Conservation (phyloP, 2,329 filamentous ascomycete genomes). For the Aureobasidium sp. region DNA sequence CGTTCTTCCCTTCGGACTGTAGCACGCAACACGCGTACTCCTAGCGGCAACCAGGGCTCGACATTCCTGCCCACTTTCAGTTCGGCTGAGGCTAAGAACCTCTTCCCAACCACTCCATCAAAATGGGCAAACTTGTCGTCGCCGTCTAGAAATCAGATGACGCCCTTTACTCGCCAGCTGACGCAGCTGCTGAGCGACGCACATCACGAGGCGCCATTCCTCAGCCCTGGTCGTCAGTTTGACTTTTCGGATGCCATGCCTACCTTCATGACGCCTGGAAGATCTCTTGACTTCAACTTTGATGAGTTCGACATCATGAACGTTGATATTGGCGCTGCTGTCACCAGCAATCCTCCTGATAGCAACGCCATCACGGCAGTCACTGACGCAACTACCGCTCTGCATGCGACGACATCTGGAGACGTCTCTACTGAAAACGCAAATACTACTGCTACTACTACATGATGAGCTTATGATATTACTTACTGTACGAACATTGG, state of each 20-base stretch:
- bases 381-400: slow-evolving; percentile 5
- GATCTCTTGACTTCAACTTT: slow-evolving; percentile 22
- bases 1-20: slow-evolving; percentile 23
- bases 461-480: slow-evolving; percentile 13
- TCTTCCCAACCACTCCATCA: slow-evolving; percentile 28
- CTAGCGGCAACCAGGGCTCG: slow-evolving; percentile 27
- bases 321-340: not conserved
- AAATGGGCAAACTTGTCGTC: slow-evolving; percentile 27
- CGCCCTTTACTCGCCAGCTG: slow-evolving; percentile 57
- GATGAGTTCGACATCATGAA: slow-evolving; percentile 7
- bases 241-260: slow-evolving; percentile 29
- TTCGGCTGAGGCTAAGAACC: slow-evolving; percentile 22
- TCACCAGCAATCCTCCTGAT: not conserved
- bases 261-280: slow-evolving; percentile 26
- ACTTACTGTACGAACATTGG: slow-evolving; percentile 13
- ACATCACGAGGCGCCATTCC: slow-evolving; percentile 22
- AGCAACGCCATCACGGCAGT: not conserved
- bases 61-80: slow-evolving; percentile 30
- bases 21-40: slow-evolving; percentile 19
- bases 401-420: not conserved
- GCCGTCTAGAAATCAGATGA: slow-evolving; percentile 31
- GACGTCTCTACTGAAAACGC: not conserved
- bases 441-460: not conserved
- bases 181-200: slow-evolving; percentile 56
- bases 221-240: slow-evolving; percentile 23